Base-by-base conservation (phyloP, 345 rosid genomes). In the Euphorbia pulcherrima region DNA sequence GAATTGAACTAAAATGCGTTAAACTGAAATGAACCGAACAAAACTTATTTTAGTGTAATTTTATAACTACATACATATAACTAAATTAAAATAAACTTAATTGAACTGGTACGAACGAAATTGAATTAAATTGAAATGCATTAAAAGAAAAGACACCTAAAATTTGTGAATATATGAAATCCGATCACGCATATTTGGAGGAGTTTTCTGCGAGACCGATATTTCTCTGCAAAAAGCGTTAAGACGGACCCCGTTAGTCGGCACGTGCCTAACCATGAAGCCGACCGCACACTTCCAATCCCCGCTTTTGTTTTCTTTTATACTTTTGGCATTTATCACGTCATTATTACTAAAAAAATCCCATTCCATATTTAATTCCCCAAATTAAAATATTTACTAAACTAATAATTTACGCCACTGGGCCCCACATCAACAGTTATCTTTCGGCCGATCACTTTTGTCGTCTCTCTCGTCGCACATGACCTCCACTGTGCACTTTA, bases 371-470 rank as follows among this genome's bases (percentile, higher is more conserved):
- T 27, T 16, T 13, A n/a, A n/a, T n/a, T n/a, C n/a, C 18, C 0
- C 20, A 8, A 56, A 16, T 37, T 51, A 44, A 33, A 26, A 17
- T 39, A 41, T 67, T 55, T 67, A 54, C 9, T 24, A 65, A 59
- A 37, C 60, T 27, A 59, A 39, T 47, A 58, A 68, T 62, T 67
- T 64, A 68, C 74, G 33, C 51, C 61, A 7, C 0, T n/a, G 74
- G 74, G 80, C 60, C 84, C 79, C 76, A 68, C 65, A 1, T 64
- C 30, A 60, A 71, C 74, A 78, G 81, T 79, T 76, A 56, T 69
- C 78, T 78, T 78, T 80, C 69, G 80, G 82, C 75, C 73, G 80
- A 67, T 79, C 64, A 44, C 67, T 79, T n/a, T 63, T 79, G 83
- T 76, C 83, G 78, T 59, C 29, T 79, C 68, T 69, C 61, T 56